phyloP scores from a whole-genome alignment of 805 yeast genomes.

The Ogataea neopini region DNA sequence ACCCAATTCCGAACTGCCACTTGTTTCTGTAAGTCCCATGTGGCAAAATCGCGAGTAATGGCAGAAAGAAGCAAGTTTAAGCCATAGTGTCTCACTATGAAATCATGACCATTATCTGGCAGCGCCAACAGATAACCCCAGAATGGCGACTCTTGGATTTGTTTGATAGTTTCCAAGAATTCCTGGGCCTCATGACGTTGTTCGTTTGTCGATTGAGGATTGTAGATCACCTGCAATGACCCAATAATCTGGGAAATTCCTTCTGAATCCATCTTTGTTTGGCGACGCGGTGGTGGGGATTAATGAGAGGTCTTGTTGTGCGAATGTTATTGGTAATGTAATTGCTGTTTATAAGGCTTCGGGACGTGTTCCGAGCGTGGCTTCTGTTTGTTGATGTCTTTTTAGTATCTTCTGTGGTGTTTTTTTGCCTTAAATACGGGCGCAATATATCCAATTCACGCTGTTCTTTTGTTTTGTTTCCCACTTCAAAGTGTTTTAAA shows the following conservation, averaged over 20 bases:
- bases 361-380: neutral
- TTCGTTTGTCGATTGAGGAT: constrained; percentile 59
- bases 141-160: constrained; percentile 78
- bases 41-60: constrained; percentile 57
- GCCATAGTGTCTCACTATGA: constrained; percentile 87
- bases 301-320: neutral
- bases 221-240: constrained; percentile 76
- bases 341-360: neutral
- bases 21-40: constrained; percentile 54
- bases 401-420: neutral
- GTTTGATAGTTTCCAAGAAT: constrained; percentile 74
- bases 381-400: neutral
- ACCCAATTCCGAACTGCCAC: constrained; percentile 81
- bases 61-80: constrained; percentile 76
- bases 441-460: neutral
- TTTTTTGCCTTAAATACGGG: neutral
- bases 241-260: constrained; percentile 74
- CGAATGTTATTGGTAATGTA: neutral
- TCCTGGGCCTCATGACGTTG: constrained; percentile 55
- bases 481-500: neutral
- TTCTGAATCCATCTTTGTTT: constrained; percentile 58
- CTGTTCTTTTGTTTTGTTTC: neutral
- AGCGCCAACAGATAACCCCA: constrained; percentile 90
- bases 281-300: neutral
- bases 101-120: constrained; percentile 58